Conservation (phyloP, 345 rosid species). For the Gossypioides kirkii region DNA sequence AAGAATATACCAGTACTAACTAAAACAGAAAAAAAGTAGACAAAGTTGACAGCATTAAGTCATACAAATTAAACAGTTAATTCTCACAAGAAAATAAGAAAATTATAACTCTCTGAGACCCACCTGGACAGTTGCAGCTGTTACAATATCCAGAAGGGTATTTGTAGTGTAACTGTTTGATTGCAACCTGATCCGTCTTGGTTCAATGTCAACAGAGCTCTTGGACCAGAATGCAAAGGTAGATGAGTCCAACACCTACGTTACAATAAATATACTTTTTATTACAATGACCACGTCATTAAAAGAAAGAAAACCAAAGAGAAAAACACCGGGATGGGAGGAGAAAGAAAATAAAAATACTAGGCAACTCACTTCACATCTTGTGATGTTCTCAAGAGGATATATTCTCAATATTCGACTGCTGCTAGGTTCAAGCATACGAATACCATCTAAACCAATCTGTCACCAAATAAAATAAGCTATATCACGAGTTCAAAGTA, state of each 20-base stretch:
- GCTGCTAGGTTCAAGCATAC: conserved; percentile 91
- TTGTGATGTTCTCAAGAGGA: conserved; percentile 86
- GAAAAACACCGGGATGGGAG: background rate
- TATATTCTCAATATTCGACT: conserved; percentile 86
- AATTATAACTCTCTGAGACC: background rate
- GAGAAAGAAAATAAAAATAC: background rate
- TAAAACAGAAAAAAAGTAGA: background rate
- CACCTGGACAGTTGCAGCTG: conserved; percentile 99
- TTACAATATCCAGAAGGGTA: conserved; percentile 83
- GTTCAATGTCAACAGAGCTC: conserved; percentile 86
- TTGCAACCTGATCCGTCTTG: conserved; percentile 90
- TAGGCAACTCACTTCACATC: conserved; percentile 73
- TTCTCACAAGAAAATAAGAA: background rate
- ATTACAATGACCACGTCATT: background rate
- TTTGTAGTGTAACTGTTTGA: conserved; percentile 86
- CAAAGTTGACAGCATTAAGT: background rate
- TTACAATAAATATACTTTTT: background rate
- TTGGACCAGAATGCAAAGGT: conserved; percentile 96
- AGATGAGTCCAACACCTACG: conserved; percentile 71
- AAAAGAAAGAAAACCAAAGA: background rate
- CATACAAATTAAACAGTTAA: background rate
- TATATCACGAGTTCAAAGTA: background rate
- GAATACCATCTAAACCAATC: conserved; percentile 98
- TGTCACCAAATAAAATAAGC: conserved; percentile 23
- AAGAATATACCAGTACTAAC: background rate